Evolutionary conservation across 306 rosid genomes (phyloP).

Genomic region (Rosa rugosa): DNA sequence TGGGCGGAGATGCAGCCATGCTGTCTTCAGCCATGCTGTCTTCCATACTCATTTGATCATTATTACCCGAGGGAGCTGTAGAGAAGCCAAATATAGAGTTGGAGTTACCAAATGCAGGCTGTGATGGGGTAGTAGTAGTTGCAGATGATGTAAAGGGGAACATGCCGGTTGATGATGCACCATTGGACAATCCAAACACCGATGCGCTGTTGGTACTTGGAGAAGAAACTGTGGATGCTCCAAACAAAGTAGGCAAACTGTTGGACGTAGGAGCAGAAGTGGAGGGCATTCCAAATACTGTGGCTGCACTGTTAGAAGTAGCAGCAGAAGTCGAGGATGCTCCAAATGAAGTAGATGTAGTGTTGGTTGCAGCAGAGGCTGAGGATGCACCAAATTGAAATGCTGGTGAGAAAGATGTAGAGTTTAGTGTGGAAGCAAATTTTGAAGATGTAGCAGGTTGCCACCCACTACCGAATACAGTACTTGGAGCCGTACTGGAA

Average conservation of each 20-base stretch:
- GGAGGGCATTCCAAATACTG: conserved; percentile 33
- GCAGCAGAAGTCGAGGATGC: conserved; percentile 40
- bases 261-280: conserved; percentile 35
- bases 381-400: conserved; percentile 27
- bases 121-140: conserved; percentile 39
- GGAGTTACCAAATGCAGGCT: conserved; percentile 57
- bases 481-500: conserved; percentile 21
- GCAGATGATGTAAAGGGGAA: conserved; percentile 62
- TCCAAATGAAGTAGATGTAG: conserved; percentile 43
- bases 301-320: background rate
- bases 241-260: conserved; percentile 29
- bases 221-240: conserved; percentile 35
- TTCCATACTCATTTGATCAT: conserved; percentile 74
- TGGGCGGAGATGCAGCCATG: conserved; percentile 42
- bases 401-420: background rate
- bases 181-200: conserved; percentile 49
- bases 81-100: conserved; percentile 39
- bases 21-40: conserved; percentile 96
- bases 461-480: conserved; percentile 54
- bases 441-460: conserved; percentile 47
- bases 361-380: conserved; percentile 33
- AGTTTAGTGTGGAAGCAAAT: conserved; percentile 33
- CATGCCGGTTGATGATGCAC: conserved; percentile 45
- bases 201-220: conserved; percentile 37
- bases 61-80: conserved; percentile 50